phyloP scores from a whole-genome alignment of 768 basidiomycete genomes.

The Tylopilus balloui region DNA sequence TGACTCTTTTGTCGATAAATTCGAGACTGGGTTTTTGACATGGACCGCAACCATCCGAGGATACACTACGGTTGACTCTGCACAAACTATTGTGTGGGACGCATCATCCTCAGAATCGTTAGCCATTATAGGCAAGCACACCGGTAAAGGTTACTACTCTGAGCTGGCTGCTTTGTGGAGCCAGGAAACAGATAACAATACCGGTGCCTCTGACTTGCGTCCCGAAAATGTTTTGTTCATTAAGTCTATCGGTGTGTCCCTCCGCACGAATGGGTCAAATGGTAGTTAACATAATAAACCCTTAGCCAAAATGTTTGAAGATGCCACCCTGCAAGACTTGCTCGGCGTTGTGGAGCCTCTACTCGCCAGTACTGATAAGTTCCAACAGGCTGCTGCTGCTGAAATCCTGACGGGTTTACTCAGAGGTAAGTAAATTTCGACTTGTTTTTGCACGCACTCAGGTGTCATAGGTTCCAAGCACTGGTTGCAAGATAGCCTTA shows the following conservation, averaged over 20 bases:
- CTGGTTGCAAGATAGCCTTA: slow-evolving; percentile 56
- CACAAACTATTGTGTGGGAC: slow-evolving; percentile 50
- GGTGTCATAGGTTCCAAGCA: slow-evolving; percentile 67
- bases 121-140: slow-evolving; percentile 44
- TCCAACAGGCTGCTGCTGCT: slow-evolving; percentile 79
- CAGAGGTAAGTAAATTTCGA: slow-evolving; percentile 47
- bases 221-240: slow-evolving; percentile 46
- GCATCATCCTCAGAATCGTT: slow-evolving; percentile 45
- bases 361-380: slow-evolving; percentile 65
- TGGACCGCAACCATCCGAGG: slow-evolving; percentile 66
- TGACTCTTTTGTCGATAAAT: slow-evolving; percentile 64
- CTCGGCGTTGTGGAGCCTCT: slow-evolving; percentile 56
- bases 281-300: slow-evolving; percentile 27
- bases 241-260: slow-evolving; percentile 43
- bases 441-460: slow-evolving; percentile 5
- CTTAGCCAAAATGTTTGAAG: slow-evolving; percentile 65
- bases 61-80: slow-evolving; percentile 40
- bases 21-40: slow-evolving; percentile 71
- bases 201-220: slow-evolving; percentile 52
- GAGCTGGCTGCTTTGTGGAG: slow-evolving; percentile 65
- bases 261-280: slow-evolving; percentile 36
- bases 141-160: slow-evolving; percentile 53
- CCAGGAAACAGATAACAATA: slow-evolving; percentile 69
- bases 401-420: slow-evolving; percentile 71
- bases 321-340: slow-evolving; percentile 46